Conservation (phyloP, 352 stramenopile species). For the Globisporangium parvum region DNA sequence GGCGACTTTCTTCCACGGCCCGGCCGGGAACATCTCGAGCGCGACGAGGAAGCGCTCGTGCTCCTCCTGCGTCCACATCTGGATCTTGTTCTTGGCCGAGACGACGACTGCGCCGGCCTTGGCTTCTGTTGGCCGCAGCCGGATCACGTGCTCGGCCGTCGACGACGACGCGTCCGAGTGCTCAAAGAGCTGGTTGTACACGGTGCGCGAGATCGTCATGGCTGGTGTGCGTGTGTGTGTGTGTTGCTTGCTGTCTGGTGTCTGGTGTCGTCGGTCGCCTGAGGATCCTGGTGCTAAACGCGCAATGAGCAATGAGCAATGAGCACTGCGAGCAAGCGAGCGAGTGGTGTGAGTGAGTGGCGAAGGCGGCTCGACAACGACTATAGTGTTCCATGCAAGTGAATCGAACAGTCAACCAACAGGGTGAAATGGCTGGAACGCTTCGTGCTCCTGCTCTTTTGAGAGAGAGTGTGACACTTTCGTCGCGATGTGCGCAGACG, state of each 20-base stretch:
- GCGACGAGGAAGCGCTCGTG: conserved; percentile 82
- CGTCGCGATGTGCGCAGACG: no score
- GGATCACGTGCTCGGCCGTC: conserved; percentile 48
- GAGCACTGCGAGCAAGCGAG: no score
- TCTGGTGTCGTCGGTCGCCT: not conserved
- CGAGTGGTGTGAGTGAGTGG: not conserved
- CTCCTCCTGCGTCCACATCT: conserved; percentile 85
- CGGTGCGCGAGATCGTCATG: conserved; percentile 80
- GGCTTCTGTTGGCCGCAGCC: conserved; percentile 67
- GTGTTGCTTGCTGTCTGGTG: not conserved
- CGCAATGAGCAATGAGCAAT: no score
- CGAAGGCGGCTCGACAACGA: no score
- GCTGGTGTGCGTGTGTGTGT: conserved; percentile 1
- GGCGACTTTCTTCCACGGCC: conserved; percentile 83
- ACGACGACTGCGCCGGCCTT: conserved; percentile 73
- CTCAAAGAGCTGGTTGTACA: conserved; percentile 85
- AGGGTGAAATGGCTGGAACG: no score
- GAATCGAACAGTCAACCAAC: no score
- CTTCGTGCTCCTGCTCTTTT: no score
- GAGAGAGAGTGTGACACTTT: no score
- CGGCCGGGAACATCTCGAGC: conserved; percentile 79
- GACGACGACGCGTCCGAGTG: conserved; percentile 25
- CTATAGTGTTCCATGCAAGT: no score
- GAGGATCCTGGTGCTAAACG: conserved; percentile 6
- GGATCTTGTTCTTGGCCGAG: conserved; percentile 78